These are phyloP conservation scores for Clarireedia monteithiana DNA, from an alignment of 2,329 filamentous ascomycete genomes.

Conservation along the genomic window DNA sequence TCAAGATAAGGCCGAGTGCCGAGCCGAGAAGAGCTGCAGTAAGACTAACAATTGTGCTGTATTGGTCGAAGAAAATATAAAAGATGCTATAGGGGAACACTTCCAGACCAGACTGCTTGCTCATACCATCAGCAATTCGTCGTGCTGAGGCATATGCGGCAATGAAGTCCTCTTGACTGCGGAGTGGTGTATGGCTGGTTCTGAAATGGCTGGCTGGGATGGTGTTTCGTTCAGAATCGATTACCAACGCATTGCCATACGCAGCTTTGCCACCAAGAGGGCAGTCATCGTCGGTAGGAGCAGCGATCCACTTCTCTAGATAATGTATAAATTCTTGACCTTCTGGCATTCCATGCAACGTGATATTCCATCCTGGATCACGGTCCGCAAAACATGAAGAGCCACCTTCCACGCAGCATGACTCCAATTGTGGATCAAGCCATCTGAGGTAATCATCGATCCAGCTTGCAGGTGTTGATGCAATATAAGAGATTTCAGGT, in stretches of 20 bases:
- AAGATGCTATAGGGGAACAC: constrained; percentile 97
- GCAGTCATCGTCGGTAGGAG: constrained; percentile 76
- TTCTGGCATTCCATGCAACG: constrained; percentile 84
- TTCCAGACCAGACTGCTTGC: constrained; percentile 61
- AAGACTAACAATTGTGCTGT: constrained; percentile 73
- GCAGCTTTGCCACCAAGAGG: constrained; percentile 82
- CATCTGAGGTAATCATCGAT: constrained; percentile 94
- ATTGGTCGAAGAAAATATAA: constrained; percentile 99
- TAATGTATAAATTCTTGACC: constrained; percentile 87
- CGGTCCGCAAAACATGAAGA: constrained; percentile 74
- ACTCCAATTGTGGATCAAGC: constrained; percentile 80
- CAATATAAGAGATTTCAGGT: constrained; percentile 77
- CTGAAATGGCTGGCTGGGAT: constrained; percentile 87
- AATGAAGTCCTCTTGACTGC: constrained; percentile 89
- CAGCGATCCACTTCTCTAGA: constrained; percentile 70
- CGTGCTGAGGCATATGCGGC: constrained; percentile 81
- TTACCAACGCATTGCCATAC: constrained; percentile 76
- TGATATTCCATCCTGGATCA: constrained; percentile 79
- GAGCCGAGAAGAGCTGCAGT: constrained; percentile 74
- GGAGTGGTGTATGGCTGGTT: constrained; percentile 78
- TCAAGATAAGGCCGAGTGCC: constrained; percentile 77
- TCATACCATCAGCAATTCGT: constrained; percentile 75
- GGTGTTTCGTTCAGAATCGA: constrained; percentile 58
- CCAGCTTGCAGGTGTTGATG: constrained; percentile 87
- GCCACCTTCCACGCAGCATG: constrained; percentile 33